phyloP scores from a whole-genome alignment of 805 yeast species.

The Candida gorgasii region DNA sequence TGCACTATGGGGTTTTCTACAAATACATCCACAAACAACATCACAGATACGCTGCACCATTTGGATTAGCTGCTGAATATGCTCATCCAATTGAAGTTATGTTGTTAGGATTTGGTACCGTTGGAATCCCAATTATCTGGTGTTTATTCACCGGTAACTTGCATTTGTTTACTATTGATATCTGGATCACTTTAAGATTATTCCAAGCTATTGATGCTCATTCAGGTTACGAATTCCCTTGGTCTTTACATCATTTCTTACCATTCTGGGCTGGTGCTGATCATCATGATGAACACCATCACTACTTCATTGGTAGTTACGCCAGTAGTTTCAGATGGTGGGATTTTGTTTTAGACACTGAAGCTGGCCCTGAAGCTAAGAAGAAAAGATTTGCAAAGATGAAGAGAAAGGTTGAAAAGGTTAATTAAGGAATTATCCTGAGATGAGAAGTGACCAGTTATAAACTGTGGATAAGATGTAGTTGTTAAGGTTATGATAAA shows the following conservation, averaged over 20 bases:
- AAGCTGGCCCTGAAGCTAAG: slow-evolving; percentile 57
- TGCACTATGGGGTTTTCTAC: slow-evolving; percentile 58
- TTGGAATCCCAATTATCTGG: slow-evolving; percentile 59
- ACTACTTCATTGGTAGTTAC: slow-evolving; percentile 58
- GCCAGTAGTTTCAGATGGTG: slow-evolving; percentile 62
- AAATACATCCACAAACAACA: slow-evolving; percentile 61
- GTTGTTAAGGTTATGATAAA: background rate
- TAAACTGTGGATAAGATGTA: too few species aligned
- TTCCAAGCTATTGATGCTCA: slow-evolving; percentile 63
- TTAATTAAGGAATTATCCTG: slow-evolving; percentile 9
- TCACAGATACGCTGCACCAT: slow-evolving; percentile 63
- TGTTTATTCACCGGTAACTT: slow-evolving; percentile 47
- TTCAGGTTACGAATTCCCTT: slow-evolving; percentile 63
- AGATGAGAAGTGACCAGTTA: too few species aligned
- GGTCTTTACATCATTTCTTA: slow-evolving; percentile 56
- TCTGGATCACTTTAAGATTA: slow-evolving; percentile 54
- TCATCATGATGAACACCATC: slow-evolving; percentile 63
- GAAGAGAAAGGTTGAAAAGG: slow-evolving; percentile 41
- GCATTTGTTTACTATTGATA: slow-evolving; percentile 54
- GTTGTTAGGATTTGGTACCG: slow-evolving; percentile 59
- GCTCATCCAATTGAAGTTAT: slow-evolving; percentile 62
- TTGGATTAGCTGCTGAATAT: slow-evolving; percentile 61
- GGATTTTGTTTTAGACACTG: slow-evolving; percentile 54
- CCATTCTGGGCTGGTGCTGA: slow-evolving; percentile 70
- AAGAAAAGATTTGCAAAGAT: slow-evolving; percentile 45